Conservation (phyloP, 78 protist species). For the Acrasis kona region DNA sequence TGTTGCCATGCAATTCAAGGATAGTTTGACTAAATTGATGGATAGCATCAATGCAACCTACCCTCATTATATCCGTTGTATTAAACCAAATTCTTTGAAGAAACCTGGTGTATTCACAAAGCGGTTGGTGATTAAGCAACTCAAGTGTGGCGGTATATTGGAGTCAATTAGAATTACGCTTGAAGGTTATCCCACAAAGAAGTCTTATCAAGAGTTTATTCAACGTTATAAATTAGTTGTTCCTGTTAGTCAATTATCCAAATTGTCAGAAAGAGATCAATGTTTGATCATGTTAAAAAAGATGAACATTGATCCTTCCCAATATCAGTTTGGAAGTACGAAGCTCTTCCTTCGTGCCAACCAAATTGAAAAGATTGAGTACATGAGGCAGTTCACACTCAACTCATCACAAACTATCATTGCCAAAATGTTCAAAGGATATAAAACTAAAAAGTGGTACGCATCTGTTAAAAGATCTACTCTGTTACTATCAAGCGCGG, state of each 20-base stretch:
- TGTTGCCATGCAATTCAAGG: constrained; percentile 9
- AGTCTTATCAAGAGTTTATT: background rate
- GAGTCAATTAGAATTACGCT: constrained; percentile 72
- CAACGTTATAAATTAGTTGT: background rate
- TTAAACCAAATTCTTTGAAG: constrained; percentile 71
- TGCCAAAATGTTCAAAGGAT: too few relatives aligned
- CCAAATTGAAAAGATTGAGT: too few relatives aligned
- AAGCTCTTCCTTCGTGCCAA: too few relatives aligned
- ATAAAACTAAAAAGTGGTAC: too few relatives aligned
- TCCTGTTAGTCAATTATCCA: constrained; percentile 10
- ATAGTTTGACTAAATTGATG: constrained; percentile 41
- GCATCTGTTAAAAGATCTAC: too few relatives aligned
- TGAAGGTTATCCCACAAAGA: constrained; percentile 62
- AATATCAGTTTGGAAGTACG: constrained; percentile 71
- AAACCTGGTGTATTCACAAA: constrained; percentile 26
- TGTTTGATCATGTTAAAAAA: background rate
- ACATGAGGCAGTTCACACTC: too few relatives aligned
- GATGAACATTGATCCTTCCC: too few relatives aligned
- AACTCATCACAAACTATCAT: too few relatives aligned
- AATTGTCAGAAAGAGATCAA: constrained; percentile 32
- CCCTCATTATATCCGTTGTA: constrained; percentile 83
- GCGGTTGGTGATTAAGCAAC: constrained; percentile 53
- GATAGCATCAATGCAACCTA: constrained; percentile 38
- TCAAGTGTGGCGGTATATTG: constrained; percentile 69
- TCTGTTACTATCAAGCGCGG: too few relatives aligned